A percentile compares a stretch with the other conserved stretches of the same genome.
Evolutionary conservation across 176 grass and related monocot species (phyloP).

Genomic region (Oryza glaberrima): DNA sequence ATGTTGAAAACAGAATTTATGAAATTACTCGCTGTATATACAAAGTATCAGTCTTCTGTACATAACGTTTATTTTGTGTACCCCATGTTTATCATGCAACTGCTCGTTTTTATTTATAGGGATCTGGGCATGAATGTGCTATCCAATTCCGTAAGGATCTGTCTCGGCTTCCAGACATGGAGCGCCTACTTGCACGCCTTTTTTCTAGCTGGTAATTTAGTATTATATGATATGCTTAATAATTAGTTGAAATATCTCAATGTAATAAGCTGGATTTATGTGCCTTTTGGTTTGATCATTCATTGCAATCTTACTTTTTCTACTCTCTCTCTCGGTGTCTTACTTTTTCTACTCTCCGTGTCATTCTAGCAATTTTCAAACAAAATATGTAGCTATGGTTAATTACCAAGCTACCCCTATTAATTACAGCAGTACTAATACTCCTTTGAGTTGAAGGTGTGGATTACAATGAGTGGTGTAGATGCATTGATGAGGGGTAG

Average conservation of each 20-base stretch:
- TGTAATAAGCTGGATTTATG: constrained; percentile 23
- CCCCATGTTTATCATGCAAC: constrained; percentile 8
- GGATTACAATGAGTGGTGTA: too few relatives aligned
- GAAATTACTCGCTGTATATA: constrained; percentile 1
- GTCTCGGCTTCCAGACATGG: constrained; percentile 84
- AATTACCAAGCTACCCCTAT: too few relatives aligned
- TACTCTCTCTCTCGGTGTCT: neutral
- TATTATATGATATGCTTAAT: constrained; percentile 27
- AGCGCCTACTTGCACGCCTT: constrained; percentile 83
- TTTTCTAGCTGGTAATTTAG: constrained; percentile 82
- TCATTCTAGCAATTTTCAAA: too few relatives aligned
- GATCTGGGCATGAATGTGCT: constrained; percentile 56
- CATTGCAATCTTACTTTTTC: constrained; percentile 18
- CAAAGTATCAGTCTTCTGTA: neutral
- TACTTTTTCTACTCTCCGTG: neutral
- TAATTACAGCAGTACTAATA: too few relatives aligned
- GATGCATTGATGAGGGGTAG: too few relatives aligned
- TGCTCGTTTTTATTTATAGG: constrained; percentile 49
- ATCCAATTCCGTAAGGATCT: constrained; percentile 78
- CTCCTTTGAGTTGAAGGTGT: too few relatives aligned
- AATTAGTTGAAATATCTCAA: constrained; percentile 13
- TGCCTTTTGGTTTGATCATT: constrained; percentile 25
- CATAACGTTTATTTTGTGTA: constrained; percentile 18
- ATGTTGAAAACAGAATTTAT: constrained; percentile 11
- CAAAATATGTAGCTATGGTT: too few relatives aligned